These are phyloP conservation scores for Malus domestica DNA, from an alignment of 306 rosid genomes.

Conservation along the genomic window ASM211411v1 NC_041803.1:1487001-1487500, in stretches of 20 bases:
- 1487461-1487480: slow-evolving; percentile 73
- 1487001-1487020: slow-evolving; percentile 68
- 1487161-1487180: background rate
- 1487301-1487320: slow-evolving; percentile 46
- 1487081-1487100: slow-evolving; percentile 60
- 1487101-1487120: slow-evolving; percentile 52
- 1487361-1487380: slow-evolving; percentile 75
- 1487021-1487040: slow-evolving; percentile 67
- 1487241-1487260: slow-evolving; percentile 53
- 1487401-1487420: slow-evolving; percentile 77
- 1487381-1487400: slow-evolving; percentile 91
- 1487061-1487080: slow-evolving; percentile 65
- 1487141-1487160: background rate
- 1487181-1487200: slow-evolving; percentile 1
- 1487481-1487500: slow-evolving; percentile 32
- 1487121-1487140: background rate
- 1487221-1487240: slow-evolving; percentile 90
- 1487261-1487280: slow-evolving; percentile 39
- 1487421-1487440: slow-evolving; percentile 73
- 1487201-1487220: slow-evolving; percentile 55
- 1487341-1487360: slow-evolving; percentile 46
- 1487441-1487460: slow-evolving; percentile 71
- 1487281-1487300: slow-evolving; percentile 36
- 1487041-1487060: slow-evolving; percentile 67
- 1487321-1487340: slow-evolving; percentile 46